These are phyloP conservation scores for Rhynchospora tenuis DNA, from an alignment of 176 grass and related monocot genomes.

Conservation along the genomic window DNA sequence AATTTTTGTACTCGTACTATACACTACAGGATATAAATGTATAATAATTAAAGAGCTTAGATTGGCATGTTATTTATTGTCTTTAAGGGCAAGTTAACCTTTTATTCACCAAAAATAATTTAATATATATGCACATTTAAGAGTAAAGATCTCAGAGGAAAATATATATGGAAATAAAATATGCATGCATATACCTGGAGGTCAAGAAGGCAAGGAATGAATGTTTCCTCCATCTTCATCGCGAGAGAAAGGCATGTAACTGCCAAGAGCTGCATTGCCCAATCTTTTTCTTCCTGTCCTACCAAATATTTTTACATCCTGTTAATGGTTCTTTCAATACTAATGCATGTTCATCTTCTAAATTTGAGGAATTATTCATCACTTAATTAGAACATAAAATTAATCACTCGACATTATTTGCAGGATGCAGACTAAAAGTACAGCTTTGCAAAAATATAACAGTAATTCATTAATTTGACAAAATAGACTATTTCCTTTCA, in stretches of 20 bases:
- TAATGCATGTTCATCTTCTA: not conserved
- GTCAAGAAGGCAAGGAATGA: constrained; percentile 77
- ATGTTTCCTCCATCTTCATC: constrained; percentile 91
- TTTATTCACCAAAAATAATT: not conserved
- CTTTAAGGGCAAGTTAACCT: not conserved
- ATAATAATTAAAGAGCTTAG: not conserved
- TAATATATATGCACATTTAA: constrained; percentile 2
- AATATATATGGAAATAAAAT: not conserved
- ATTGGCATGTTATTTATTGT: not conserved
- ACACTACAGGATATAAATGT: not conserved
- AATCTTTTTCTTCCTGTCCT: constrained; percentile 65
- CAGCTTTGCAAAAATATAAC: not conserved
- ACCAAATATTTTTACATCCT: not conserved
- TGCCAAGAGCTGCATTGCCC: constrained; percentile 92
- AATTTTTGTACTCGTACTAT: not conserved
- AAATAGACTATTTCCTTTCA: no score
- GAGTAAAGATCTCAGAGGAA: not conserved
- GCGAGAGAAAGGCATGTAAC: constrained; percentile 92
- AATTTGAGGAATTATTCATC: not conserved
- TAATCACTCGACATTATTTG: not conserved
- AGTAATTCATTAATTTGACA: no score
- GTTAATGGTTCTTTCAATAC: not conserved
- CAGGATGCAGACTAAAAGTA: not conserved
- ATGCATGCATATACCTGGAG: constrained; percentile 54
- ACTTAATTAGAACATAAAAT: not conserved